Evolutionary conservation across 2,329 filamentous ascomycete genomes (phyloP).

Genomic region (Stagonosporopsis tanaceti): DNA sequence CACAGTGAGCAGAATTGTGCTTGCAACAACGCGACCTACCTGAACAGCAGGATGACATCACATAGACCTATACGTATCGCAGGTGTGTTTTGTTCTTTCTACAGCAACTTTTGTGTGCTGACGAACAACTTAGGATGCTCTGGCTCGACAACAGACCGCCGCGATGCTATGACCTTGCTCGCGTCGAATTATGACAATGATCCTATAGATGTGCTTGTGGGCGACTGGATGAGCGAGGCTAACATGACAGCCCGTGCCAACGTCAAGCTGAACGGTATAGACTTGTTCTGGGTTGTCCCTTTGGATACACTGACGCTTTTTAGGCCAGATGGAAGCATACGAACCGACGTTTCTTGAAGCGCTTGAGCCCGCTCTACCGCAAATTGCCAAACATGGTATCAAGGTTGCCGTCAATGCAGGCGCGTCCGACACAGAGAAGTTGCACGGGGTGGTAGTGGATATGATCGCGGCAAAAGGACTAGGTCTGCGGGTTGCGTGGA

Average conservation of each 20-base stretch:
- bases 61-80: slow-evolving; percentile 34
- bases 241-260: slow-evolving; percentile 43
- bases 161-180: slow-evolving; percentile 42
- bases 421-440: slow-evolving; percentile 40
- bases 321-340: slow-evolving; percentile 53
- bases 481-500: slow-evolving; percentile 47
- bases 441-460: slow-evolving; percentile 36
- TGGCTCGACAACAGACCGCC: slow-evolving; percentile 43
- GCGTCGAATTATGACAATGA: slow-evolving; percentile 40
- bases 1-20: background rate
- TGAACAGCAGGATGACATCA: slow-evolving; percentile 25
- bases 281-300: too few species aligned
- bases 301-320: slow-evolving; percentile 4
- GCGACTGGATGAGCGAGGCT: slow-evolving; percentile 45
- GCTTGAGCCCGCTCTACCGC: slow-evolving; percentile 50
- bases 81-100: slow-evolving; percentile 15
- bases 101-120: background rate
- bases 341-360: slow-evolving; percentile 63
- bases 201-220: slow-evolving; percentile 43
- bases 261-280: slow-evolving; percentile 31
- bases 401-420: slow-evolving; percentile 48
- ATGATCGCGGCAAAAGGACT: slow-evolving; percentile 34
- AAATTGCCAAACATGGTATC: slow-evolving; percentile 43
- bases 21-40: slow-evolving; percentile 1
- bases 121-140: slow-evolving; percentile 34